phyloP scores from a whole-genome alignment of 305 asterid species.

The Lippia alba region DNA sequence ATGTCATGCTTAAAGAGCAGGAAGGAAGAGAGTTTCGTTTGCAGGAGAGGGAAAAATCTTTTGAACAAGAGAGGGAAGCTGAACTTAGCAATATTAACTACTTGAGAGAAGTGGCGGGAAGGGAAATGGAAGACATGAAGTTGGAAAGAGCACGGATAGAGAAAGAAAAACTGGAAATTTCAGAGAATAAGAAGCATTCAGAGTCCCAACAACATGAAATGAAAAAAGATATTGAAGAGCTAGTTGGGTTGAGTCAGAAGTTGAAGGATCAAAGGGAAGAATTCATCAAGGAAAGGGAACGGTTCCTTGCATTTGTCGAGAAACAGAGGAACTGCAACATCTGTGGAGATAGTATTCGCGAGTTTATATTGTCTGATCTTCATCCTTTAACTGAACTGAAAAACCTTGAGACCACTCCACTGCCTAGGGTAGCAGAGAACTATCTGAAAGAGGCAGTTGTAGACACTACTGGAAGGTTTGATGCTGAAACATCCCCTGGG shows the following conservation, averaged over 20 bases:
- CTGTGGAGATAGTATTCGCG: conserved; percentile 75
- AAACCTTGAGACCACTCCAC: conserved; percentile 61
- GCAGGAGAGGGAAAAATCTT: conserved; percentile 62
- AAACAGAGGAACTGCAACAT: conserved; percentile 69
- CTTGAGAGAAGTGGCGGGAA: conserved; percentile 71
- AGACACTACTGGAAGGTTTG: conserved; percentile 48
- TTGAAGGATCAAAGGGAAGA: conserved; percentile 89
- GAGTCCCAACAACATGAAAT: conserved; percentile 81
- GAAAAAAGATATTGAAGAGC: conserved; percentile 86
- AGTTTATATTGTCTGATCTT: conserved; percentile 80
- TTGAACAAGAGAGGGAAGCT: conserved; percentile 67
- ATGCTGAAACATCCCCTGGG: conserved; percentile 60
- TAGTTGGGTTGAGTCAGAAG: conserved; percentile 79
- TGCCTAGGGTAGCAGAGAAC: conserved; percentile 66
- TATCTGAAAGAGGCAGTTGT: conserved; percentile 60
- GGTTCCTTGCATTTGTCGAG: conserved; percentile 74
- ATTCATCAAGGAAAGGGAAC: conserved; percentile 82
- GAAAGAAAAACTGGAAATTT: conserved; percentile 76
- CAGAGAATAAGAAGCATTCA: conserved; percentile 71
- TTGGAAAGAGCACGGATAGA: conserved; percentile 61
- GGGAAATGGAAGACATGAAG: conserved; percentile 93
- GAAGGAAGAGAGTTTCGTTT: conserved; percentile 75
- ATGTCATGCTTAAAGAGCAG: conserved; percentile 62
- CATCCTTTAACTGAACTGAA: conserved; percentile 57
- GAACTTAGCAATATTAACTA: conserved; percentile 66